These are phyloP conservation scores for Calonectria pseudoreteaudii DNA, from an alignment of 2,329 filamentous ascomycete genomes.

Conservation along the genomic window DNA sequence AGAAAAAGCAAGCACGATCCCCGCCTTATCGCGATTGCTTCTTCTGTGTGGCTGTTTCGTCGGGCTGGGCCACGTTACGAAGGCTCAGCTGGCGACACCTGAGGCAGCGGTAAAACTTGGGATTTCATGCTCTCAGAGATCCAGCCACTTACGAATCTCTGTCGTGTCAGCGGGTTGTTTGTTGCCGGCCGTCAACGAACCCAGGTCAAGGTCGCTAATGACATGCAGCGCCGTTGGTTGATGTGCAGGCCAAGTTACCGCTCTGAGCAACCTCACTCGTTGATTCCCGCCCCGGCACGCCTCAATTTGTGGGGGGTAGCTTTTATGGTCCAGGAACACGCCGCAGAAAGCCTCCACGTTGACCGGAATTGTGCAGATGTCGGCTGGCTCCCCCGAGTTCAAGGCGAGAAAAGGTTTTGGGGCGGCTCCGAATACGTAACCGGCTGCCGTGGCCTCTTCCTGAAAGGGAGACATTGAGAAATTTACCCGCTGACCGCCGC, in stretches of 20 bases:
- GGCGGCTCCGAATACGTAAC: slow-evolving; percentile 3
- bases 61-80: slow-evolving; percentile 1
- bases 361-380: slow-evolving; percentile 2
- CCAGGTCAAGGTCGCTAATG: slow-evolving; percentile 3
- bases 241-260: slow-evolving; percentile 14
- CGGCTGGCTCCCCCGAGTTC: background rate
- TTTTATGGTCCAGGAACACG: background rate
- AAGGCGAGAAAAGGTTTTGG: background rate
- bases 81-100: background rate
- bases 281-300: background rate
- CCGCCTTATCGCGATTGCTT: background rate
- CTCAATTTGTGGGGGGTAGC: background rate
- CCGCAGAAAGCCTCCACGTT: background rate
- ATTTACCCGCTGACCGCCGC: slow-evolving; percentile 3
- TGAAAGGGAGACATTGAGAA: background rate
- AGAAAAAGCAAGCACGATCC: background rate
- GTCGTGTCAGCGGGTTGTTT: background rate
- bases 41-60: background rate
- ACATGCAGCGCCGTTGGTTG: slow-evolving; percentile 12
- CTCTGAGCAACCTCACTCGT: background rate
- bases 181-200: background rate
- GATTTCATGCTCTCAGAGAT: background rate
- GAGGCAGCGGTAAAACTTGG: slow-evolving; percentile 13
- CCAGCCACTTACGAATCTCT: background rate
- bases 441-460: background rate